Base-by-base conservation (phyloP, 75 land plant species). In the Ceratopteris richardii region DNA sequence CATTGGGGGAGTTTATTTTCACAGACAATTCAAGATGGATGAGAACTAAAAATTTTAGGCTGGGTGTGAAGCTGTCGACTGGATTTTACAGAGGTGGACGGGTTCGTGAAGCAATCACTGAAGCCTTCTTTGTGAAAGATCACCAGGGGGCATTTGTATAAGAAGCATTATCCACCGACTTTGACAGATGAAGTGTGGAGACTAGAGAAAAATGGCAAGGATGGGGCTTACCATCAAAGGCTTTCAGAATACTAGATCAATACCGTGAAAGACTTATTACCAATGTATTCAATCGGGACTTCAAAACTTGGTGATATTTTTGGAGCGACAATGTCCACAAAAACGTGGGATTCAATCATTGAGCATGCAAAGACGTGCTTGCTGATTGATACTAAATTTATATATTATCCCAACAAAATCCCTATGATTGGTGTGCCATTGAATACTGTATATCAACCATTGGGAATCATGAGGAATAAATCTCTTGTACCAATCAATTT, bases 21-120 rank as follows among this genome's bases (percentile, higher is more conserved):
- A 86, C 90, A 7, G 87, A 86, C 58, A 86, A 82, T 58, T 83
- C 83, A 17, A 83, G 88, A 31, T 87, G 91, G 91, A 80, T 58
- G 2, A 74, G 76, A 44, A 74, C 77, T 40, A 40, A 82, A 19
- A 86, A 72, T 22, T 86, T 86, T 54, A 59, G 83, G 58, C 56
- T 86, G 29, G 90, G 78, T 13, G 81, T 67, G 2, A 72, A 61
- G 61, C 58, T 66, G 54, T 36, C 56, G 54, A 40, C 19, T 0
- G 42, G 51, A 16, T 58, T 11, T 62, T 17, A 23, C 16, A 40
- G 31, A 57, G 81, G 78, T 10, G 13, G 39, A 24, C 60, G 69
- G 27, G 65, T 86, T 7, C 56, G 53, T 17, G 87, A 86, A 61
- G 90, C 80, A 44, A 56, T 31, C 43, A 83, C 70, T 31, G 80